phyloP scores from a whole-genome alignment of 2,329 filamentous ascomycete species.

The Fusarium sororula region DNA sequence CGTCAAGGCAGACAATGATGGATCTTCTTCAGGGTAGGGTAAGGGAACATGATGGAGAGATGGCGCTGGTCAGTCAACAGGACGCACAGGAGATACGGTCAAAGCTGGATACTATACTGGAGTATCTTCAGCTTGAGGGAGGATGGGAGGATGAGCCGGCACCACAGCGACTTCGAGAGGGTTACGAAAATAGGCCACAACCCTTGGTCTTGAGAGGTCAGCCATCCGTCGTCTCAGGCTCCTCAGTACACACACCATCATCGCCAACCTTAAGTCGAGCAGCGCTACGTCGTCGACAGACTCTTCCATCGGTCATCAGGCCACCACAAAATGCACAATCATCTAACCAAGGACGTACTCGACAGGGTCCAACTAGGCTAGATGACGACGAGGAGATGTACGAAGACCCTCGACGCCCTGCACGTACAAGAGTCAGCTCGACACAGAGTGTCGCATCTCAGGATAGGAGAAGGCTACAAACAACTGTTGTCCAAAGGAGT shows the following conservation, averaged over 20 bases:
- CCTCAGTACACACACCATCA: not conserved
- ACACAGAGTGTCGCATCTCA: not conserved
- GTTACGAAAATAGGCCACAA: not conserved
- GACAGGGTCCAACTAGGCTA: not conserved
- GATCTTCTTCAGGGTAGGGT: not conserved
- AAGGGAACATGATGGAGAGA: not conserved
- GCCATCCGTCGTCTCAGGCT: not conserved
- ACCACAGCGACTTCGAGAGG: not conserved
- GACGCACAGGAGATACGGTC: not conserved
- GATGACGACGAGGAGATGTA: not conserved
- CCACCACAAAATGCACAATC: not conserved
- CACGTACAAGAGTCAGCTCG: not conserved
- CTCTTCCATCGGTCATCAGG: not conserved
- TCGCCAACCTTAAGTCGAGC: not conserved
- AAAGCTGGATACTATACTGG: slow-evolving; percentile 1
- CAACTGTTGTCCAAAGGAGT: not conserved
- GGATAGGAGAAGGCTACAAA: not conserved
- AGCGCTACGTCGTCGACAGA: not conserved
- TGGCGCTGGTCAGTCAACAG: not conserved
- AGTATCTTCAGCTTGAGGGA: not conserved
- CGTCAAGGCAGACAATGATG: not conserved
- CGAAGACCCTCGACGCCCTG: not conserved
- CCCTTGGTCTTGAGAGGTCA: not conserved
- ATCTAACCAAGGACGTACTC: not conserved
- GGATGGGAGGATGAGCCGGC: not conserved